These are phyloP conservation scores for Knoxdaviesia capensis DNA, from an alignment of 2,329 filamentous ascomycete genomes.

Conservation along the genomic window DNA sequence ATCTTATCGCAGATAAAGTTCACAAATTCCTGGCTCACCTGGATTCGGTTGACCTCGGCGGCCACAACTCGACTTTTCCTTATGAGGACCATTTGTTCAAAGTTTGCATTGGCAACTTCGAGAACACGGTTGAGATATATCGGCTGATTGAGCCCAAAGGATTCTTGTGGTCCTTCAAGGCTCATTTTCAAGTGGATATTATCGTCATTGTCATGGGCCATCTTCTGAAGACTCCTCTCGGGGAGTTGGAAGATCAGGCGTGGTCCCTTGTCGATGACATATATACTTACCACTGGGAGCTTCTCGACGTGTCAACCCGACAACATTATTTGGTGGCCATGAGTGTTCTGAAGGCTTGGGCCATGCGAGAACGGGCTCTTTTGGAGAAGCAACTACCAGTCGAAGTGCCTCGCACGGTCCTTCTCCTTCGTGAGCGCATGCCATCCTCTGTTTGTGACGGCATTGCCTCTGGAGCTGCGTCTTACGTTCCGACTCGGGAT, in stretches of 20 bases:
- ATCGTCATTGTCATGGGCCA: conserved; percentile 34
- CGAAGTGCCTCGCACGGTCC: conserved; percentile 23
- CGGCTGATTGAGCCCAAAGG: conserved; percentile 19
- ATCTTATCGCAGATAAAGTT: conserved; percentile 28
- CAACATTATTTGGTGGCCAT: conserved; percentile 22
- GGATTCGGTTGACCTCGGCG: conserved; percentile 25
- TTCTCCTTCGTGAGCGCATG: conserved; percentile 20
- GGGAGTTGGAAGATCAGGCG: conserved; percentile 29
- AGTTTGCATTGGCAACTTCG: conserved; percentile 25
- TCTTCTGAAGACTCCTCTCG: conserved; percentile 26
- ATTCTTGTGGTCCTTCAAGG: conserved; percentile 34
- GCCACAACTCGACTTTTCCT: conserved; percentile 22
- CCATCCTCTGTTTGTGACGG: conserved; percentile 14
- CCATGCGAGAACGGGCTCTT: conserved; percentile 22
- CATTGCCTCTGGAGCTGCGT: conserved; percentile 8
- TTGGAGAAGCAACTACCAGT: conserved; percentile 15
- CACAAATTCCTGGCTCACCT: conserved; percentile 24
- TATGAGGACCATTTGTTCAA: conserved; percentile 34
- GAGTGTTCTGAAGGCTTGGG: conserved; percentile 31
- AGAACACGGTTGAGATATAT: conserved; percentile 25
- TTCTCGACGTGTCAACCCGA: conserved; percentile 27
- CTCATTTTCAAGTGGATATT: conserved; percentile 34
- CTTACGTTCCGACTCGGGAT: not conserved
- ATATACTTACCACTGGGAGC: conserved; percentile 27
- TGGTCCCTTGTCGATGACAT: conserved; percentile 26